Conservation (phyloP, 2,329 filamentous ascomycete genomes). For the Penicillium concentricum region DNA sequence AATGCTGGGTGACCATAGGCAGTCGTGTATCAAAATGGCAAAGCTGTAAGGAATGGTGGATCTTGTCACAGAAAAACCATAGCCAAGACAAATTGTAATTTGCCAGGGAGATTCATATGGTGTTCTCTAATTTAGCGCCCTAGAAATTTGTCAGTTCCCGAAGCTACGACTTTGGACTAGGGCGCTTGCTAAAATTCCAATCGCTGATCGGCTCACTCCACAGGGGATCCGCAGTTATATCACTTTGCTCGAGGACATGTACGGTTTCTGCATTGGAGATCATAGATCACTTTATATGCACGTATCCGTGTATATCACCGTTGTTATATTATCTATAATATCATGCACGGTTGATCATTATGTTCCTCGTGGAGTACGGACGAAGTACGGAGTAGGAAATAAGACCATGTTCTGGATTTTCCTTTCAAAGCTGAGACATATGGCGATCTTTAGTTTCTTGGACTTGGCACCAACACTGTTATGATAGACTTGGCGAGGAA, state of each 20-base stretch:
- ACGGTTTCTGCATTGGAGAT: slow-evolving; percentile 3
- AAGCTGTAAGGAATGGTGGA: slow-evolving; percentile 4
- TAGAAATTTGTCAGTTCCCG: not conserved
- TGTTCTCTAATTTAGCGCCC: not conserved
- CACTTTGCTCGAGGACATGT: not conserved
- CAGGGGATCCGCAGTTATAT: slow-evolving; percentile 4
- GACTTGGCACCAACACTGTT: not conserved
- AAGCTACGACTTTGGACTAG: not conserved
- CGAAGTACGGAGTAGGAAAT: not conserved
- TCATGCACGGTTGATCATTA: not conserved
- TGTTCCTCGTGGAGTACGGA: not conserved
- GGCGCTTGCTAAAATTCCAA: not conserved
- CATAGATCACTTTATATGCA: not conserved
- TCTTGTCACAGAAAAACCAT: not conserved
- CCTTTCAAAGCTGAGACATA: too few relatives aligned
- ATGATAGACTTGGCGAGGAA: not conserved
- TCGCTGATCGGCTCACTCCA: slow-evolving; percentile 6
- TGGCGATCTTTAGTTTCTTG: not conserved
- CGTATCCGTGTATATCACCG: not conserved
- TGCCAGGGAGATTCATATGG: not conserved
- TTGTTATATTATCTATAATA: not conserved
- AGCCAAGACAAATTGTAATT: not conserved
- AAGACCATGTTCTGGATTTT: not conserved
- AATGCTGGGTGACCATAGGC: not conserved
- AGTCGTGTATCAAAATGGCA: slow-evolving; percentile 1